Evolutionary conservation across 225 moss, liverwort and hornwort species (phyloP).

Genomic region (Bryoerythrophyllum caledonicum): DNA sequence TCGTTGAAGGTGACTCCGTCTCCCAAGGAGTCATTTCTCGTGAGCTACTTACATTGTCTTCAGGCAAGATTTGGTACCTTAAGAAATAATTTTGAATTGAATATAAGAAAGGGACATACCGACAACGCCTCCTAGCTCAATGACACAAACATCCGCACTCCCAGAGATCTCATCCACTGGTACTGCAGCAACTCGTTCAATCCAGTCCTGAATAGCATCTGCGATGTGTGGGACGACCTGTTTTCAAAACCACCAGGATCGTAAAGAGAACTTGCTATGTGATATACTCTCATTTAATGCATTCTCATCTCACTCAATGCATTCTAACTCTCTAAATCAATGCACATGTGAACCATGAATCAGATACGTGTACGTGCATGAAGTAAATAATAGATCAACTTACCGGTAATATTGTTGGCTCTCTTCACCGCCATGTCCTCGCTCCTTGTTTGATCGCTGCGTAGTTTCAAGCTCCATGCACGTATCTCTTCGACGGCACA

Average conservation of each 20-base stretch:
- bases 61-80: neutral
- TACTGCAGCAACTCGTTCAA: constrained; percentile 78
- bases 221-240: constrained; percentile 94
- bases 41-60: neutral
- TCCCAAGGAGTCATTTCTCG: neutral
- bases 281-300: neutral
- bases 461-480: no score
- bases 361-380: no score
- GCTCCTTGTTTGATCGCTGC: no score
- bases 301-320: neutral
- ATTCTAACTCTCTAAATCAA: no score
- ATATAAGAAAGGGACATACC: constrained; percentile 39
- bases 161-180: constrained; percentile 87
- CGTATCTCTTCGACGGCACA: no score
- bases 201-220: constrained; percentile 92
- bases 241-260: constrained; percentile 10
- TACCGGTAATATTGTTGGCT: no score
- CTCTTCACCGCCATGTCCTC: no score
- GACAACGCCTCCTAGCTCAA: constrained; percentile 93
- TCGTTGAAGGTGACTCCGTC: neutral
- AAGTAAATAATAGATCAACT: no score
- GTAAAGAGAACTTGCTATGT: neutral
- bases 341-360: no score
- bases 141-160: constrained; percentile 90
- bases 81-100: neutral